Percentiles rank a stretch among this genome's conserved stretches.
phyloP scores from a whole-genome alignment of 768 basidiomycete species.

The Calocybe cyanea region DNA sequence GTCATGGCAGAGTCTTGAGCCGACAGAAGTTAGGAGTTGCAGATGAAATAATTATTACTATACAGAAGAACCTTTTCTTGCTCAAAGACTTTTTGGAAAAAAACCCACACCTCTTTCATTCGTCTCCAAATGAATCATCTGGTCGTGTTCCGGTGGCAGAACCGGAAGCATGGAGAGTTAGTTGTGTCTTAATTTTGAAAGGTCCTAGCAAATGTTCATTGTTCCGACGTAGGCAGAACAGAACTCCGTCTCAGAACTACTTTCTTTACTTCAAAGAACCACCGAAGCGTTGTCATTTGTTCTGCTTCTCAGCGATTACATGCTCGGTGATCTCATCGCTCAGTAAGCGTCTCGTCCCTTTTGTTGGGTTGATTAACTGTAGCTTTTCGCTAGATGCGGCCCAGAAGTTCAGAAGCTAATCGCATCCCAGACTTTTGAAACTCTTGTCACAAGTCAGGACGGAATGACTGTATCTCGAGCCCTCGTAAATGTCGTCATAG shows the following conservation, averaged over 20 bases:
- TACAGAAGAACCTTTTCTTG: constrained; percentile 76
- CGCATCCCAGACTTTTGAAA: constrained; percentile 73
- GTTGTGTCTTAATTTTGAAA: constrained; percentile 7
- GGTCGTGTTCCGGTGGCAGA: constrained; percentile 59
- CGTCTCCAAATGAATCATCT: constrained; percentile 66
- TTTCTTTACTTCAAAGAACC: constrained; percentile 71
- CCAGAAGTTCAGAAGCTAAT: constrained; percentile 67
- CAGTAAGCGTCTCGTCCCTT: constrained; percentile 50
- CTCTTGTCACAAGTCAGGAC: constrained; percentile 77
- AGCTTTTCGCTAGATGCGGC: constrained; percentile 54
- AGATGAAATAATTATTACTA: constrained; percentile 58
- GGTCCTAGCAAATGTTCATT: constrained; percentile 8
- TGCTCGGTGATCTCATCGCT: constrained; percentile 77
- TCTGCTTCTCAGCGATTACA: constrained; percentile 88
- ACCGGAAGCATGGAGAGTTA: constrained; percentile 88
- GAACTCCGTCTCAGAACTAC: constrained; percentile 73
- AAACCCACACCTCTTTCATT: constrained; percentile 84
- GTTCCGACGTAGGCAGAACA: constrained; percentile 62
- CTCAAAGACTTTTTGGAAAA: constrained; percentile 74
- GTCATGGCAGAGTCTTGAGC: constrained; percentile 32
- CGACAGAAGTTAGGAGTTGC: constrained; percentile 58
- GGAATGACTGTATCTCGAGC: constrained; percentile 88
- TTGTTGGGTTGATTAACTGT: not conserved
- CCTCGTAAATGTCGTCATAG: constrained; percentile 92
- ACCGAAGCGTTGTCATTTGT: constrained; percentile 96